A percentile compares a stretch with the other conserved stretches of the same genome.
Evolutionary conservation across 495 filamentous ascomycete genomes (phyloP).

Genomic region (Symbiotaphrina buchneri): DNA sequence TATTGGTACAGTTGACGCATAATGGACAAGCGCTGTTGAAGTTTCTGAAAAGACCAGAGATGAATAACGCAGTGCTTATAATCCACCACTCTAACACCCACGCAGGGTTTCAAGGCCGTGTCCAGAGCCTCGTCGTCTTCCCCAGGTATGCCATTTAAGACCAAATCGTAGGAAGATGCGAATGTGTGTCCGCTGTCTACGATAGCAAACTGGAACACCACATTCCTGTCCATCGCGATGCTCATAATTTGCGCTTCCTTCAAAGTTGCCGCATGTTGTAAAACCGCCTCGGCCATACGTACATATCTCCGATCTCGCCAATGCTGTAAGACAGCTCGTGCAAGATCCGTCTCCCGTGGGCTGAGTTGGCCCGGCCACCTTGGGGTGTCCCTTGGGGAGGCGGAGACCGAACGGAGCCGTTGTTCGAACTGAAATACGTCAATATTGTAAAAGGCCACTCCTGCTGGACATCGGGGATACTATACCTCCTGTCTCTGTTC

Average conservation of each 20-base stretch:
- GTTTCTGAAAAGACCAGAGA: conserved; percentile 85
- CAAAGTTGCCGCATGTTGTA: conserved; percentile 66
- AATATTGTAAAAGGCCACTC: too few species aligned
- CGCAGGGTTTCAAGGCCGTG: conserved; percentile 64
- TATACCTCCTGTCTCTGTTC: conserved; percentile 60
- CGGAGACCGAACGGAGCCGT: too few species aligned
- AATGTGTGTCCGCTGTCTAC: conserved; percentile 73
- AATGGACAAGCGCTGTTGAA: conserved; percentile 60
- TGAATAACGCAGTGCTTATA: conserved; percentile 73
- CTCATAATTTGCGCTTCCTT: conserved; percentile 98
- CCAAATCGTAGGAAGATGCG: conserved; percentile 87
- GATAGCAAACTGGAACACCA: conserved; percentile 89
- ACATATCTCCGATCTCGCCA: conserved; percentile 81
- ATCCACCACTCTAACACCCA: conserved; percentile 79
- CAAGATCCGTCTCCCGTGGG: conserved; percentile 55
- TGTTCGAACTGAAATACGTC: too few species aligned
- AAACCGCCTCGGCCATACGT: conserved; percentile 78
- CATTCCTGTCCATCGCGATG: conserved; percentile 80
- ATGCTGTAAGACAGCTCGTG: conserved; percentile 37
- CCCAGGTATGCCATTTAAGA: conserved; percentile 76
- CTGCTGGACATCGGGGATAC: conserved; percentile 4
- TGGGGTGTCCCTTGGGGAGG: conserved; percentile 14
- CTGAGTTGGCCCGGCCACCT: conserved; percentile 25
- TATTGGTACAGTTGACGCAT: conserved; percentile 98
- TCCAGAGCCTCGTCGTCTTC: conserved; percentile 75